Evolutionary conservation across 345 rosid species (phyloP).

Genomic region (Rhodamnia argentea): DNA sequence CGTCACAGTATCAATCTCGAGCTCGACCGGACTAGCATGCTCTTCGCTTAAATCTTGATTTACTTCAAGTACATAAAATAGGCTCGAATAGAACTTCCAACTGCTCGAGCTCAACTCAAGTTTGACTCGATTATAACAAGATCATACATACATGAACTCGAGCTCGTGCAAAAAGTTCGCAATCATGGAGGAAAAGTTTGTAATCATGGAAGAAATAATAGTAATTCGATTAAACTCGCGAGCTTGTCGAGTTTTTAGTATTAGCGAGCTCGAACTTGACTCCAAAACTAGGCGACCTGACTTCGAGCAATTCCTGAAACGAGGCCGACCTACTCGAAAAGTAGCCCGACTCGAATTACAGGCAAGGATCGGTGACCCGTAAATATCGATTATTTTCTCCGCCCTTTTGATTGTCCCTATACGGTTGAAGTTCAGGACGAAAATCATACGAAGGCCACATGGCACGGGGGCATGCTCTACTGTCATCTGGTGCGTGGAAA

Average conservation of each 20-base stretch:
- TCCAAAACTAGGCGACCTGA: not conserved
- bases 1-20: not conserved
- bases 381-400: not conserved
- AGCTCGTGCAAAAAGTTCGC: too few relatives aligned
- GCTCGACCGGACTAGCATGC: not conserved
- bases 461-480: rapidly evolving
- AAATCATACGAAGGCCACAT: not conserved
- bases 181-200: too few relatives aligned
- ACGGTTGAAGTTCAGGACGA: not conserved
- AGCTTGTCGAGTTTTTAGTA: rapidly evolving
- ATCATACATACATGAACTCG: not conserved
- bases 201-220: not conserved
- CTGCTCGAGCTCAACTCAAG: not conserved
- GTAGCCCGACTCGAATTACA: not conserved
- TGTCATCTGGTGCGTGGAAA: rapidly evolving
- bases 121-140: not conserved
- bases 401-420: too few relatives aligned
- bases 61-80: not conserved
- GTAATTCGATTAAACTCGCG: not conserved
- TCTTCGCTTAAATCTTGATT: not conserved
- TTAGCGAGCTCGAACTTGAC: not conserved
- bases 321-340: not conserved
- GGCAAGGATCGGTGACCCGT: not conserved
- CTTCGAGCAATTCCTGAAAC: rapidly evolving
- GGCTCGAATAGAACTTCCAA: not conserved